These are phyloP conservation scores for Schwanniomyces sp. DNA, from an alignment of 805 yeast genomes.

Conservation along the genomic window DNA sequence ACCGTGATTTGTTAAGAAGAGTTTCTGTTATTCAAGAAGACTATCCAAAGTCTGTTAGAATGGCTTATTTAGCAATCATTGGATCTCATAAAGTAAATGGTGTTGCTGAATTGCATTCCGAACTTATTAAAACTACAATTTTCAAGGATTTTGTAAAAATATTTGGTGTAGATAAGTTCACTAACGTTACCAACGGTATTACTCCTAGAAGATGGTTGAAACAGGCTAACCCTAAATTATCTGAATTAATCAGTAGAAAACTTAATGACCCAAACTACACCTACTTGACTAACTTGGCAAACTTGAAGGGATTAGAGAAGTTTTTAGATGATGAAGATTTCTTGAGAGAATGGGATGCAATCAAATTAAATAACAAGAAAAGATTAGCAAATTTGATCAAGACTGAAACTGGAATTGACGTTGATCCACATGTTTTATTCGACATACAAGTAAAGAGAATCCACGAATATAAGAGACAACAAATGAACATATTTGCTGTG, in stretches of 20 bases:
- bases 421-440: slow-evolving; percentile 74
- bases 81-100: slow-evolving; percentile 95
- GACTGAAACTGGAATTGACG: slow-evolving; percentile 58
- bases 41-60: slow-evolving; percentile 77
- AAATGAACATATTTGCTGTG: slow-evolving; percentile 86
- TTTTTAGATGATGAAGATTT: slow-evolving; percentile 69
- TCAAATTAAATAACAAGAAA: slow-evolving; percentile 69
- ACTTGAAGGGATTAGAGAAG: slow-evolving; percentile 64
- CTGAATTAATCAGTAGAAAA: slow-evolving; percentile 69
- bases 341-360: slow-evolving; percentile 65
- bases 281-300: slow-evolving; percentile 65
- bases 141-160: slow-evolving; percentile 86
- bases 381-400: slow-evolving; percentile 68
- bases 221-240: slow-evolving; percentile 85
- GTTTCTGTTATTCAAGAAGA: slow-evolving; percentile 88
- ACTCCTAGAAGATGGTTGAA: slow-evolving; percentile 96
- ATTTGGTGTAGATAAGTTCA: slow-evolving; percentile 80
- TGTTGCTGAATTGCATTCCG: slow-evolving; percentile 94
- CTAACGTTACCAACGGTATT: slow-evolving; percentile 91
- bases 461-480: slow-evolving; percentile 95
- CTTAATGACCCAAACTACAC: slow-evolving; percentile 65
- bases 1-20: slow-evolving; percentile 59
- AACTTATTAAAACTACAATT: slow-evolving; percentile 82
- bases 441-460: slow-evolving; percentile 94
- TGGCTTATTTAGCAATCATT: slow-evolving; percentile 88